Base-by-base conservation (phyloP, 768 basidiomycete species). In the Termitomyces sp. region DNA sequence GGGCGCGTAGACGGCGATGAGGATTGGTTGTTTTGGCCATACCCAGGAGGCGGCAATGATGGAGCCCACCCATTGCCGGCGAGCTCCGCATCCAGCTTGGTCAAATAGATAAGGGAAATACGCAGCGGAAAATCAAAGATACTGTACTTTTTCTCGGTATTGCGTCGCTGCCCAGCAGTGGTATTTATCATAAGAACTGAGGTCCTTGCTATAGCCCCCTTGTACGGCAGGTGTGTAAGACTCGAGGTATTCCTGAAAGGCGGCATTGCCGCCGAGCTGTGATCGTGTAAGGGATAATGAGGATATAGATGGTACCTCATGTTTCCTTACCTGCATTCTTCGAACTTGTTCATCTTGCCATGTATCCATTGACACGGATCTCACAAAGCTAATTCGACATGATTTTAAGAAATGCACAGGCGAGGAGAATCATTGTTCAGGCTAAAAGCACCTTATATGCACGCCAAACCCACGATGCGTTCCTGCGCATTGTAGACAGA, bases 301-400 rank as follows among this genome's bases (percentile, higher is more conserved):
- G 30, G 49, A 22, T 28, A 54, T 37, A 45, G 22, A 10, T 34
- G 10, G 15, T 6, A 17, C 11, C 38, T 24, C 19, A 32, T 17
- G 17, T 42, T 50, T 35, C 45, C 46, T 54, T 47, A 93, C 93
- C 84, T 90, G 86, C 93, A 99, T 98, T 60, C 90, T 80, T 64
- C 69, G 85, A 60, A 93, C 74, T 70, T 97, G 93, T 56, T 95
- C 92, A 37, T 85, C 81, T 60, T 90, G 87, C 93, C 94, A 97
- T 60, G 93, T 89, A 72, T 97, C 95, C 95, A 97, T 98, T 52
- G 93, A 93, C 60, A 94, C 83, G 41, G 90, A 93, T 67, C 94
- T 80, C 53, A 96, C 91, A 70, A 94, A 96, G 68, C 89, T 91
- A 71, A 44, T 59, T 34, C 55, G 62, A 62, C 50, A 63, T 53